Evolutionary conservation across 805 yeast species (phyloP).

Genomic region (Blastobotrys parvus): DNA sequence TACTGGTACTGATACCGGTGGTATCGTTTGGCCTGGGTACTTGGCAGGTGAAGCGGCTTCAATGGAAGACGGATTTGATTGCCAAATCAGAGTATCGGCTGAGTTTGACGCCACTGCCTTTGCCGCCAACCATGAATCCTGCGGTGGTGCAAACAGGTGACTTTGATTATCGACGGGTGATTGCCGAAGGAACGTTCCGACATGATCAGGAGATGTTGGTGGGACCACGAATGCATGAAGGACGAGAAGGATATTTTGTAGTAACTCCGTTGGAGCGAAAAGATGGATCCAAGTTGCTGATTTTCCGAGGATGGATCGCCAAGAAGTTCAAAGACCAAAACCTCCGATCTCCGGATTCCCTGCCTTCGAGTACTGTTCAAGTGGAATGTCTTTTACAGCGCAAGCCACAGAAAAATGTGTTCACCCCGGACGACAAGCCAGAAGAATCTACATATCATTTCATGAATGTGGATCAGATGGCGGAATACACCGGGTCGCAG

Average conservation of each 20-base stretch:
- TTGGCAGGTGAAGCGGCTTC: conserved; percentile 82
- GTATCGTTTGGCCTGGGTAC: conserved; percentile 79
- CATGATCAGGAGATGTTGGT: conserved; percentile 83
- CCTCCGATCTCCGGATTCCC: conserved; percentile 39
- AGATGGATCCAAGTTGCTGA: conserved; percentile 68
- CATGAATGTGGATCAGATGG: conserved; percentile 78
- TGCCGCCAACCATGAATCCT: conserved; percentile 53
- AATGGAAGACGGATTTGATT: conserved; percentile 82
- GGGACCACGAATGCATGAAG: conserved; percentile 78
- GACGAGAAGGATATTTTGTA: conserved; percentile 65
- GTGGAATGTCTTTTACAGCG: conserved; percentile 66
- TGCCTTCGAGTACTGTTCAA: conserved; percentile 65
- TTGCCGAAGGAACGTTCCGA: conserved; percentile 68
- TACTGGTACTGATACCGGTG: conserved; percentile 67
- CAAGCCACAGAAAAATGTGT: conserved; percentile 54
- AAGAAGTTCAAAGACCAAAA: conserved; percentile 49
- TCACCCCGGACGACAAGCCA: conserved; percentile 62
- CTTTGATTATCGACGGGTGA: conserved; percentile 75
- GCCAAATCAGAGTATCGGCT: conserved; percentile 76
- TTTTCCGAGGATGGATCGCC: conserved; percentile 89
- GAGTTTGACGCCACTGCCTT: conserved; percentile 59
- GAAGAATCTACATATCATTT: conserved; percentile 66
- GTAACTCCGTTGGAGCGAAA: conserved; percentile 76
- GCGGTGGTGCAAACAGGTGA: conserved; percentile 46
- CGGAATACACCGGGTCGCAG: conserved; percentile 51